Base-by-base conservation (phyloP, 2,329 filamentous ascomycete species). In the Colletotrichum lini region DNA sequence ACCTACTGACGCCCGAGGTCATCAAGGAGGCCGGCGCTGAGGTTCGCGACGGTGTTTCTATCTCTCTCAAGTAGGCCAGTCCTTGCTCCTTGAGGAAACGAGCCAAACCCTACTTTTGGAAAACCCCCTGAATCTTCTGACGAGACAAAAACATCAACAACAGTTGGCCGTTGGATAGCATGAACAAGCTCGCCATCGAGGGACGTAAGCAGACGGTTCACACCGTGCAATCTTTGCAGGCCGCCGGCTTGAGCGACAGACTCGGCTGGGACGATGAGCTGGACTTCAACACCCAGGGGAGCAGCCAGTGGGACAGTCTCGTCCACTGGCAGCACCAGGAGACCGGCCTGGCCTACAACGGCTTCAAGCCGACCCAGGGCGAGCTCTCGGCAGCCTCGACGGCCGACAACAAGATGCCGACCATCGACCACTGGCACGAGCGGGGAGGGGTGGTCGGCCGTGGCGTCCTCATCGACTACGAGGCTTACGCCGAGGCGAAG, bases 221-320 rank as follows among this genome's bases (percentile, higher is more conserved):
- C 70, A 82, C 77, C 1, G 74, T 82, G 23, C 73, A 80, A 23
- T 79, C 80, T 7, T 75, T 86, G 15, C 73, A 72, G n/a, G 76
- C 79, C 8, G 44, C 73, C 42, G 80, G 78, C 16, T 62, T 81
- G 4, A 76, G 75, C 13, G 70, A 74, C 12, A 75, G 63, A 8
- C 47, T 70, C 7, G 79, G 80, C 35, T 85, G 83, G 78, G 86
- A 88, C 40, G 86, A 89, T 64, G 83, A 88, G 73, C 74, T 89
- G 8, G 78, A 81, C 3, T 84, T 90, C 79, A 90, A 90, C 76
- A 90, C 88, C 0, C 88, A 90, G 74, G 79, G 79, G 44, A 85
- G 84, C 65, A 86, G 83, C 30, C 88, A 90, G 77, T 90, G 87
- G 88, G 88, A 90, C 73, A 85, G 85, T 59, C 79, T 88, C 0